Conservation (phyloP, 179 eudicot species). For the Dionaea muscipula region DNA sequence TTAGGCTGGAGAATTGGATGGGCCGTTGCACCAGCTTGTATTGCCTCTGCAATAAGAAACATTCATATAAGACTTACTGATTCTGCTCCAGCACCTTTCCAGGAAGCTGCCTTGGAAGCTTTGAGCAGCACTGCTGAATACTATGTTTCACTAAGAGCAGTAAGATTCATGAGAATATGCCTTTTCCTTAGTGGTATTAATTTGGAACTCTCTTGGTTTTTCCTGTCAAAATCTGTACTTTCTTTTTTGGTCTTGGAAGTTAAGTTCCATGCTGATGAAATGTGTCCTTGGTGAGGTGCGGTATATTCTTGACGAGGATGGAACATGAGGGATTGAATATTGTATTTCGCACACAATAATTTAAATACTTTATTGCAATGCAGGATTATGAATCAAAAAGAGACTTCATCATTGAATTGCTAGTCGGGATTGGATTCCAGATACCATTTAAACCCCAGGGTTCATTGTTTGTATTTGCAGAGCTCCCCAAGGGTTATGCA, state of each 20-base stretch:
- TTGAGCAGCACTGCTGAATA: slow-evolving; percentile 48
- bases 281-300: too few relatives aligned
- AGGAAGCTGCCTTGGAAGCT: slow-evolving; percentile 90
- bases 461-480: slow-evolving; percentile 67
- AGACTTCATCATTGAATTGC: slow-evolving; percentile 42
- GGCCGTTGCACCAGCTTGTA: slow-evolving; percentile 69
- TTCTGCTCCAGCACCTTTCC: slow-evolving; percentile 98
- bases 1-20: slow-evolving; percentile 98
- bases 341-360: neutral
- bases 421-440: slow-evolving; percentile 59
- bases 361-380: slow-evolving; percentile 9
- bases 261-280: too few relatives aligned
- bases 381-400: slow-evolving; percentile 74
- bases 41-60: slow-evolving; percentile 77
- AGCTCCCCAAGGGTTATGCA: slow-evolving; percentile 53
- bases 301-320: neutral
- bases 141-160: slow-evolving; percentile 40
- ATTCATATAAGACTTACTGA: slow-evolving; percentile 69
- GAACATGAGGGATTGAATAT: too few relatives aligned
- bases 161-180: slow-evolving; percentile 10
- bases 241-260: too few relatives aligned
- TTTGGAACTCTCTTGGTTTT: neutral
- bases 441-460: slow-evolving; percentile 57
- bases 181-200: neutral
- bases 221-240: too few relatives aligned